Conservation (phyloP, 306 rosid genomes). For the Datisca glomerata region DNA sequence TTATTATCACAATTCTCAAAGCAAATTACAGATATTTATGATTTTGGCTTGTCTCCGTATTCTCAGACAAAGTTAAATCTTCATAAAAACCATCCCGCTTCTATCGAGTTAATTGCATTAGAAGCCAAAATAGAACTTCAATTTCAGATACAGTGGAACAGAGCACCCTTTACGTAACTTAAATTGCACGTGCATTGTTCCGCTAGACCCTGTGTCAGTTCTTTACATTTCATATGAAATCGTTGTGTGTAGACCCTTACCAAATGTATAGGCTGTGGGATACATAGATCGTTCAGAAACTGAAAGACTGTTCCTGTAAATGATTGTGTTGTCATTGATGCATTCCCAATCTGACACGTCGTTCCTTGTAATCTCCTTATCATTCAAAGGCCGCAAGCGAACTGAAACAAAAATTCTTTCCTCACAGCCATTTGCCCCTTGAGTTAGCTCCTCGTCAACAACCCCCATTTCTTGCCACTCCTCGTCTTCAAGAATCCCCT, state of each 20-base stretch:
- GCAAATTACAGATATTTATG: no score
- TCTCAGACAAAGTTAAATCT: no score
- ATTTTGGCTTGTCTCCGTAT: no score
- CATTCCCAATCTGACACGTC: conserved; percentile 91
- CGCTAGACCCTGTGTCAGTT: neutral
- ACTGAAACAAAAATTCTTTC: conserved; percentile 81
- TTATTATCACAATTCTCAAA: no score
- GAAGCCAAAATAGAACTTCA: neutral
- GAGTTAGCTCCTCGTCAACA: conserved; percentile 57
- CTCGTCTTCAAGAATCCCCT: no score
- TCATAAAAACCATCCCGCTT: no score
- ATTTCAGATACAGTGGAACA: no score
- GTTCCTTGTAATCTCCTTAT: conserved; percentile 46
- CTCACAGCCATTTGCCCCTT: conserved; percentile 44
- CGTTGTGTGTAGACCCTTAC: conserved; percentile 25
- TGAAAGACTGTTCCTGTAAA: conserved; percentile 57
- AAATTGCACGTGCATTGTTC: neutral
- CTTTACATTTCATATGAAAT: neutral
- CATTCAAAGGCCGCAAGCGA: conserved; percentile 71
- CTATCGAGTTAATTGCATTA: conserved; percentile 14
- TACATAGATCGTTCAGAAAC: conserved; percentile 77
- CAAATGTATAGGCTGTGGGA: conserved; percentile 78
- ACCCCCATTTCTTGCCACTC: conserved; percentile 51
- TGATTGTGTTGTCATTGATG: conserved; percentile 69
- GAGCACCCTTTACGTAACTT: no score